Evolutionary conservation across 495 filamentous ascomycete genomes (phyloP), one percentile per base, ranked within the genome.

Genomic region (Xylaria sp.): DNA sequence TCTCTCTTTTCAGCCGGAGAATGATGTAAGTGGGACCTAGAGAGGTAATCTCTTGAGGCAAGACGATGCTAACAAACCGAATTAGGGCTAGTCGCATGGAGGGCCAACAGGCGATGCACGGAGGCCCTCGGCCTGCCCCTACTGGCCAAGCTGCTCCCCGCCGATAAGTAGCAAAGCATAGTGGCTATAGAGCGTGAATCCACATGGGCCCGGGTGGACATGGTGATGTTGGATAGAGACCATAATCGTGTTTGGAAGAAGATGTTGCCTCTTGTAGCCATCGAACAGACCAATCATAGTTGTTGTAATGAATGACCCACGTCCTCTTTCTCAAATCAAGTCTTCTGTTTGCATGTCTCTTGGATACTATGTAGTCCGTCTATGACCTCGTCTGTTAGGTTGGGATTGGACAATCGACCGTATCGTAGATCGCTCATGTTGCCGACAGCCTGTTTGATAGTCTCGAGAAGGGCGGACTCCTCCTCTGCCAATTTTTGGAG

Each of bases 361-460:
- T 92, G 87, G 26, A 95, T 81, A 71, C 87, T 85, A 61, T 82
- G 75, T 29, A 94, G 80, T 57, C 92, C 91, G 29, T 88, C 84
- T 40, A 90, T 81, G 53, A 93, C 82, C 67, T 92, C 88, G 21
- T 88, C 86, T 31, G 85, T 81, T 4, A 88, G 81, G 33, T 88
- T 84, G 41, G 84, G 79, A 70, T 90, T 92, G 69, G 86, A 83
- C 71, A 94, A 85, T 65, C 90, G 91, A 44, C 93, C 93, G 75
- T 95, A 96, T 55, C 92, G 90, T 35, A 97, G 85, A 76, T 96
- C 93, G 76, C 93, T 95, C 82, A 97, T 79, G 57, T 88, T 88
- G 35, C 90, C 90, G 41, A 94, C 87, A 0, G 86, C 90, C 41
- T 85, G 82, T 68, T 85, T 85, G 55, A 94, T 85, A 44, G 90